Base-by-base conservation (phyloP, 139 green algal genomes). In the Limnomonas spitsbergensis region DNA sequence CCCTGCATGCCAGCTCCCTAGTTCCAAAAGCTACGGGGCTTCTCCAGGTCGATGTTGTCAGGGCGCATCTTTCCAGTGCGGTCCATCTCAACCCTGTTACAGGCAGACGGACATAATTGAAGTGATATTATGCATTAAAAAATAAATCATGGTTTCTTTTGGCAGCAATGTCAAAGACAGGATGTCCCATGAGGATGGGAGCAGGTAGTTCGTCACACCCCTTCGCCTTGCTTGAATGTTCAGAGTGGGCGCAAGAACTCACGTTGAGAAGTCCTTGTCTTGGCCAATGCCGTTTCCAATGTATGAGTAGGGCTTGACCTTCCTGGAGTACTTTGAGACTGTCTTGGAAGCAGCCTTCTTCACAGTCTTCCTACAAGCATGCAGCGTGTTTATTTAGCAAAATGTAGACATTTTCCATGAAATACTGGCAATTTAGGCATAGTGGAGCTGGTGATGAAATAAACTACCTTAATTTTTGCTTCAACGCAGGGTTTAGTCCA, bases 21-120 rank as follows among this genome's bases (percentile, higher is more conserved):
- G 61, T 71, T 71, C 61, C 61, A 71, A 20, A 35, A 71, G 24
- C 26, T 38, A 20, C 61, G 61, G 24, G 61, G 61, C 61, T 71
- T 71, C 24, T 31, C 24, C 61, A 71, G n/a, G 61, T 71, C 61
- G 6, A 71, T 31, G n/a, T 71, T 20, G 6, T 31, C n/a, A 34
- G 61, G 61, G 24, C 61, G 61, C 61, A 71, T 71, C 61, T 71
- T 71, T 7, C 61, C 61, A 38, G 24, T 71, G n/a, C 61, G 61
- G n/a, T 34, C 6, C 27, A 71, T 71, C 61, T 71, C 61, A 31
- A 71, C 61, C 24, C 61, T 71, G 61, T n/a, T n/a, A n/a, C 47
- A 61, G 47, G 20, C 20, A 20, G 14, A 61, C 47, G 47, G 14
- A 61, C 14, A 14, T 29, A 61, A 14, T 61, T 61, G 47, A 14